phyloP scores from a whole-genome alignment of 805 yeast species.

The Starmerella ratchasimensis region DNA sequence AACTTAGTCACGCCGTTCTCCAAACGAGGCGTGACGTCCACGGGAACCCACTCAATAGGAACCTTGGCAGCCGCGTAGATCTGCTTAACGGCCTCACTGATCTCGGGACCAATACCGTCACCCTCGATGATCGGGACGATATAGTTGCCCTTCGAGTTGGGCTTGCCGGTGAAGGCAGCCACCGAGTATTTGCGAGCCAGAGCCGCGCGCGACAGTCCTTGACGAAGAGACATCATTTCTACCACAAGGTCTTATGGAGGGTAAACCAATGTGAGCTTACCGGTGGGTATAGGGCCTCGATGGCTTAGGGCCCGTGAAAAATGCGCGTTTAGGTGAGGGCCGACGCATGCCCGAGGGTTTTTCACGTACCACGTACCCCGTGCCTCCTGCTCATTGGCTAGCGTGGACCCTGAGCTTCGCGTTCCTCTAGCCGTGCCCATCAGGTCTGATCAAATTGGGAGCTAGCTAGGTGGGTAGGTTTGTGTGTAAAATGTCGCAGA shows the following conservation, averaged over 20 bases:
- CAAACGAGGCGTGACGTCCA: constrained; percentile 87
- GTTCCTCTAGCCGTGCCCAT: too few relatives aligned
- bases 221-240: constrained; percentile 12
- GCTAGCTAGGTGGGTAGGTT: too few relatives aligned
- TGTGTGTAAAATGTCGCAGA: too few relatives aligned
- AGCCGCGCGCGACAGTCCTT: constrained; percentile 7
- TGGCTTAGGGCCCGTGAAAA: not conserved
- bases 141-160: constrained; percentile 52
- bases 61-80: constrained; percentile 89
- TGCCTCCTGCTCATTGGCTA: constrained; percentile 8
- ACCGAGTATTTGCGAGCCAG: constrained; percentile 22
- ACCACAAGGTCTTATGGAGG: not conserved
- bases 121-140: constrained; percentile 95
- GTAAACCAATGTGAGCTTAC: not conserved
- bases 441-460: too few relatives aligned
- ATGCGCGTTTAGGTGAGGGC: not conserved
- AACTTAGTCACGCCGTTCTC: constrained; percentile 87
- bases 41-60: constrained; percentile 94
- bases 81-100: constrained; percentile 83
- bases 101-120: constrained; percentile 96
- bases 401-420: too few relatives aligned
- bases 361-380: constrained; percentile 2
- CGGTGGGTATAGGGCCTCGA: not conserved
- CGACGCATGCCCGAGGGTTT: not conserved
- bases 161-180: constrained; percentile 31